Conservation (phyloP, 176 grass and related monocot species). For the Oryza nivara region DNA sequence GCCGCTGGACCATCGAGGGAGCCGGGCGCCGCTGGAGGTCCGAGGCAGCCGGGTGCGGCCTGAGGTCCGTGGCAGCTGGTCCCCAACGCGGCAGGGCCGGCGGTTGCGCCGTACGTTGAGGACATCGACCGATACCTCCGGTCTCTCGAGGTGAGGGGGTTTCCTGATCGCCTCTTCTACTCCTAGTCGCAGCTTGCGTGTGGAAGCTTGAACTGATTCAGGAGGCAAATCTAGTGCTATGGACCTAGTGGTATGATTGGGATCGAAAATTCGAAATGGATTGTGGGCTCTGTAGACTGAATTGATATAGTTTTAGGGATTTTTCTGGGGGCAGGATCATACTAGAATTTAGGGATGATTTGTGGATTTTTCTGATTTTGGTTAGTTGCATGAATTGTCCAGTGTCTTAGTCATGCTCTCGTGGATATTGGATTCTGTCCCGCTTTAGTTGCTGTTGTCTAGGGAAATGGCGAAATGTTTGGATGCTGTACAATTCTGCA, state of each 20-base stretch:
- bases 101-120: conserved; percentile 24
- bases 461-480: not conserved
- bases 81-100: conserved; percentile 9
- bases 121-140: conserved; percentile 47
- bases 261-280: not conserved
- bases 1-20: no score
- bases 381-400: not conserved
- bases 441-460: conserved; percentile 21
- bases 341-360: not conserved
- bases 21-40: not conserved
- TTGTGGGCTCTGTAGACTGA: not conserved
- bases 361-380: not conserved
- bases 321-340: not conserved
- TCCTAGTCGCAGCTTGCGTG: not conserved
- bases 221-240: not conserved
- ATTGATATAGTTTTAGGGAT: not conserved
- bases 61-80: not conserved
- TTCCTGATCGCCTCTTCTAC: not conserved
- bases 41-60: not conserved
- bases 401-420: not conserved
- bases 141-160: conserved; percentile 52
- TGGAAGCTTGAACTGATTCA: not conserved
- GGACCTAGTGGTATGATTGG: not conserved
- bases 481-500: not conserved
- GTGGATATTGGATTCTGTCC: not conserved